These are phyloP conservation scores for Eucalyptus virginea DNA, from an alignment of 345 rosid genomes.

Conservation along the genomic window DNA sequence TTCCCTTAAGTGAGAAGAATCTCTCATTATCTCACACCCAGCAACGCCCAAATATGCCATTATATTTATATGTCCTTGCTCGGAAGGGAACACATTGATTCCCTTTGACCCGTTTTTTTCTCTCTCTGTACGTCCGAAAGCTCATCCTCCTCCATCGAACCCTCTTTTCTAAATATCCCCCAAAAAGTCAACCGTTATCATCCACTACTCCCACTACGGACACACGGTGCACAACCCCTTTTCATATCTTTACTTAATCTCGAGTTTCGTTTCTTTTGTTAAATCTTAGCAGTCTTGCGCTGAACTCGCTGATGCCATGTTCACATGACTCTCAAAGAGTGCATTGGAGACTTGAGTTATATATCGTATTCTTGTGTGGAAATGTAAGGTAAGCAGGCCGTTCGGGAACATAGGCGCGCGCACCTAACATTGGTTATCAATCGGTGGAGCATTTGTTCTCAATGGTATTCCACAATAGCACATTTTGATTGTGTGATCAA, in stretches of 20 bases:
- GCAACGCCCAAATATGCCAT: neutral
- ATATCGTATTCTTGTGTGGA: neutral
- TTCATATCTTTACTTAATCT: neutral
- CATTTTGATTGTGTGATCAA: neutral
- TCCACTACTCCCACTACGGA: neutral
- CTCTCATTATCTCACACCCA: neutral
- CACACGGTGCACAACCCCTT: neutral
- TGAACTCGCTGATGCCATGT: neutral
- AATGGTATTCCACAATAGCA: neutral
- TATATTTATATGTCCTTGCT: neutral
- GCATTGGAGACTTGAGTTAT: neutral
- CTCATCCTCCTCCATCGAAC: neutral
- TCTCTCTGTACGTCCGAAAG: neutral
- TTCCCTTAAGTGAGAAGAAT: neutral
- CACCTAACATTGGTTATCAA: neutral
- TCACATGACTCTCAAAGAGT: neutral
- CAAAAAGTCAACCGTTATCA: neutral
- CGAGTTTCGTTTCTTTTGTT: neutral
- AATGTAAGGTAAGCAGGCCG: neutral
- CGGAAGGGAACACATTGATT: neutral
- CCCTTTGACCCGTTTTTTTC: neutral
- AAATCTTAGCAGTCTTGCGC: neutral
- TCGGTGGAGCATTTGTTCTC: neutral
- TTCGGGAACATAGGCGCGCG: neutral
- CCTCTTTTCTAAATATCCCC: neutral